Percentiles rank a stretch among this genome's conserved stretches.
Evolutionary conservation across 2,329 filamentous ascomycete species (phyloP).

Genomic region (Phialocephala subalpina): DNA sequence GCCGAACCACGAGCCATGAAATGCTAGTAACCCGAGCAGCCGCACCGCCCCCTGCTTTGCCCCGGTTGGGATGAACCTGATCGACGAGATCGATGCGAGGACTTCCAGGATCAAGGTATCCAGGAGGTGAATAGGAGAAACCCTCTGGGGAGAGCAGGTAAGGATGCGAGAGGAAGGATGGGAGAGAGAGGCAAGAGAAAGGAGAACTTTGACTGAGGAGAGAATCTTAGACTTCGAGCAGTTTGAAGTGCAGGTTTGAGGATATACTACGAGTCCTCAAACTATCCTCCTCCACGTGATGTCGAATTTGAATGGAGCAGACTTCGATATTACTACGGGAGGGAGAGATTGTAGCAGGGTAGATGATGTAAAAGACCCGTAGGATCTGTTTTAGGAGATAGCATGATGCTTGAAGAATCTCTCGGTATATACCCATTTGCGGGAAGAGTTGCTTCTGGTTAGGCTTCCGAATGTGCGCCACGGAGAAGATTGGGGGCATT

Average conservation of each 20-base stretch:
- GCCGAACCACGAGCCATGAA: background rate
- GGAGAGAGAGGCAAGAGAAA: background rate
- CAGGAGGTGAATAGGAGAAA: background rate
- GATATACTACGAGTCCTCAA: background rate
- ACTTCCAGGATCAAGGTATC: background rate
- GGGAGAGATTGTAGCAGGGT: background rate
- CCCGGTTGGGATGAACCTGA: constrained; percentile 29
- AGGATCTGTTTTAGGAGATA: background rate
- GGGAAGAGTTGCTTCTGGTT: background rate
- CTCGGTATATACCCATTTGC: background rate
- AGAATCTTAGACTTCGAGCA: background rate
- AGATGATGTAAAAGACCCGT: background rate
- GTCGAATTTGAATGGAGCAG: background rate
- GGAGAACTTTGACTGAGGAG: background rate
- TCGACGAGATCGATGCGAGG: constrained; percentile 22
- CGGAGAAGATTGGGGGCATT: no score
- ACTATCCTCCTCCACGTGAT: background rate
- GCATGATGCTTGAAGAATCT: background rate
- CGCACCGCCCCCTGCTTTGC: constrained; percentile 8
- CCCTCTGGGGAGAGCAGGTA: background rate
- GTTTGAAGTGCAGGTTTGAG: background rate
- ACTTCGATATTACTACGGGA: background rate
- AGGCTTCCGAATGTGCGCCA: background rate
- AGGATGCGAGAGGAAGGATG: background rate
- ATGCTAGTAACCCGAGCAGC: no score